Conservation (phyloP, 768 basidiomycete genomes). For the Naganishia vaughanmartiniae region DNA sequence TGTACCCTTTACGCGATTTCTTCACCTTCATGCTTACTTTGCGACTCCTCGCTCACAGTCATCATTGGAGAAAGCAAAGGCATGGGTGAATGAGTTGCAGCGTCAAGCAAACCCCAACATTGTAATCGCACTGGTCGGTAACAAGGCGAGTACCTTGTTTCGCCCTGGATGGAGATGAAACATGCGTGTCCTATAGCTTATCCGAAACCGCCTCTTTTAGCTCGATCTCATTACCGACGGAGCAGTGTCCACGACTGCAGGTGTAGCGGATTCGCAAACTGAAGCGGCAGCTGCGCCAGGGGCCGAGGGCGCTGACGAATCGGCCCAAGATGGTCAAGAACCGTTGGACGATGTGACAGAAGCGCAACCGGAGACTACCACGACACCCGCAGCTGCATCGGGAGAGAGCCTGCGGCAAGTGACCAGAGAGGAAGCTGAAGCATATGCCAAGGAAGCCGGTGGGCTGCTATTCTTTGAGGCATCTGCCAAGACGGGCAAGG, state of each 20-base stretch:
- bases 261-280: not conserved
- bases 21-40: not conserved
- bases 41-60: slow-evolving; percentile 48
- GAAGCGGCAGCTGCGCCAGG: not conserved
- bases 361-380: slow-evolving; percentile 9
- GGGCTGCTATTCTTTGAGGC: slow-evolving; percentile 95
- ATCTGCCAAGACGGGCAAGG: slow-evolving; percentile 93
- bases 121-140: slow-evolving; percentile 95
- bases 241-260: slow-evolving; percentile 60
- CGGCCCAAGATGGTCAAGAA: slow-evolving; percentile 1
- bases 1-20: not conserved
- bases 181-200: not conserved
- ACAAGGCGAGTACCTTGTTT: slow-evolving; percentile 71
- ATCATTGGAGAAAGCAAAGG: slow-evolving; percentile 96
- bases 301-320: slow-evolving; percentile 1
- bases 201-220: slow-evolving; percentile 29
- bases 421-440: slow-evolving; percentile 88
- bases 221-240: slow-evolving; percentile 50
- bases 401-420: slow-evolving; percentile 71
- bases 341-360: slow-evolving; percentile 48
- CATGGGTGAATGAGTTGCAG: slow-evolving; percentile 99
- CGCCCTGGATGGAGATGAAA: not conserved
- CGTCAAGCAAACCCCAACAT: slow-evolving; percentile 99
- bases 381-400: slow-evolving; percentile 44
- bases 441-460: slow-evolving; percentile 85